Base-by-base conservation (phyloP, 306 rosid species). In the Vigna unguiculata region DNA sequence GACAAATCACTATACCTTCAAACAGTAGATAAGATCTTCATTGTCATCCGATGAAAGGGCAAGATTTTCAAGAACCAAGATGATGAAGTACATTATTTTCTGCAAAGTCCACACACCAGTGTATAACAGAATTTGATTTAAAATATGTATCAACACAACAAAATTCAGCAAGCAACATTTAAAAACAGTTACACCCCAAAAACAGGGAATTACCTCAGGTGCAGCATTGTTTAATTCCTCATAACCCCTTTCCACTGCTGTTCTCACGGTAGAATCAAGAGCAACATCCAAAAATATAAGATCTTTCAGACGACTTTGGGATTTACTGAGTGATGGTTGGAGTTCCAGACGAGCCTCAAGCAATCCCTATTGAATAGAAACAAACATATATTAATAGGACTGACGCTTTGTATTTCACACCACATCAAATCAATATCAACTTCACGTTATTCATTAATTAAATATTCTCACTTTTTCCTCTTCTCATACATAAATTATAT, bases 211-310 rank as follows among this genome's bases (percentile, higher is more conserved):
- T 78, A 92, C 99, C 93, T 86, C 96, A 24, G 97, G 96, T 71
- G 90, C 91, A 57, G 97, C 92, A 80, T 86, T 84, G 78, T 85
- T 90, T 64, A 95, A 81, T 74, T 84, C 91, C 88, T 91, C 99
- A 2, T 92, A 90, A 62, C 93, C 92, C 82, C 97, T 95, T 84
- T 95, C 99, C 36, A 90, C 79, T 32, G 97, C 97, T 21, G 97
- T 95, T 89, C 99, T 88, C 76, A 95, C 93, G 1, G 97, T 77
- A 76, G 99, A 95, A 87, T 95, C 99, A 74, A 95, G 99, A 75
- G 99, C 97, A 78, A 90, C 80, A 87, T 95, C 97, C 88, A 95
- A 89, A 89, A 95, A 95, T 80, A 95, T 32, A 78, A 95, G 90
- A 88, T 95, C 99, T 88, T 84, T 95, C 79, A 95, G 83, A 80